Percentiles rank a stretch among this genome's conserved stretches.
Conservation (phyloP, 106 monocot genomes). For the Amphibolis antarctica region DNA sequence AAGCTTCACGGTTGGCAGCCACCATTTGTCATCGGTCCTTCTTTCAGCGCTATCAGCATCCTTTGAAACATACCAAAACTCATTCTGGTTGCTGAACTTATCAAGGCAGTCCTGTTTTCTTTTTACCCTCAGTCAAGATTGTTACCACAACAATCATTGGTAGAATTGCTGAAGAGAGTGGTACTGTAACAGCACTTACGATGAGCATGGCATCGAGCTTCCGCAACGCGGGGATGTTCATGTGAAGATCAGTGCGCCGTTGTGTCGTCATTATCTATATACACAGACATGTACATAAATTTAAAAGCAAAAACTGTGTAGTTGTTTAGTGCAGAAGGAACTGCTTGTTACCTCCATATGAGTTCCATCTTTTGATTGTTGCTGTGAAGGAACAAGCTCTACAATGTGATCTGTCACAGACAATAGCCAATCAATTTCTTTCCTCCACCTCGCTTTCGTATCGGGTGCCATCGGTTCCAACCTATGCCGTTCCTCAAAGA, state of each 20-base stretch:
- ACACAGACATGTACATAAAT: not conserved
- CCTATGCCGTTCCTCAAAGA: constrained; percentile 49
- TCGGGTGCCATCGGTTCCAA: constrained; percentile 63
- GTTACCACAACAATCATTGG: not conserved
- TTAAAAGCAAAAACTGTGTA: no score
- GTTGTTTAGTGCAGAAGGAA: not conserved
- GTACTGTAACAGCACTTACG: constrained; percentile 25
- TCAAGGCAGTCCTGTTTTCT: constrained; percentile 58
- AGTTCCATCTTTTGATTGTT: constrained; percentile 39
- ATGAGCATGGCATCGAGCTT: constrained; percentile 80
- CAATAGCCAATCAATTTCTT: constrained; percentile 67
- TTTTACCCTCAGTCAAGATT: constrained; percentile 5
- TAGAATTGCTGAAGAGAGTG: not conserved
- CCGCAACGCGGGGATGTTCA: constrained; percentile 68
- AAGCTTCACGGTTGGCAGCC: constrained; percentile 81
- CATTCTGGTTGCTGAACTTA: constrained; percentile 51
- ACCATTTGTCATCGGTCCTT: constrained; percentile 74
- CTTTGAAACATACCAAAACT: constrained; percentile 15
- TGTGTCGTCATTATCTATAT: constrained; percentile 22
- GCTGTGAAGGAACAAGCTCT: constrained; percentile 62
- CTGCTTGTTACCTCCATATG: constrained; percentile 46
- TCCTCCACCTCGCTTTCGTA: constrained; percentile 61
- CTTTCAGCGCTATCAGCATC: constrained; percentile 7
- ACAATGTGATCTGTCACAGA: constrained; percentile 77
- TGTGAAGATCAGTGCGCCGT: constrained; percentile 55